Conservation (phyloP, 2,329 filamentous ascomycete species). For the Botrytis galanthina region DNA sequence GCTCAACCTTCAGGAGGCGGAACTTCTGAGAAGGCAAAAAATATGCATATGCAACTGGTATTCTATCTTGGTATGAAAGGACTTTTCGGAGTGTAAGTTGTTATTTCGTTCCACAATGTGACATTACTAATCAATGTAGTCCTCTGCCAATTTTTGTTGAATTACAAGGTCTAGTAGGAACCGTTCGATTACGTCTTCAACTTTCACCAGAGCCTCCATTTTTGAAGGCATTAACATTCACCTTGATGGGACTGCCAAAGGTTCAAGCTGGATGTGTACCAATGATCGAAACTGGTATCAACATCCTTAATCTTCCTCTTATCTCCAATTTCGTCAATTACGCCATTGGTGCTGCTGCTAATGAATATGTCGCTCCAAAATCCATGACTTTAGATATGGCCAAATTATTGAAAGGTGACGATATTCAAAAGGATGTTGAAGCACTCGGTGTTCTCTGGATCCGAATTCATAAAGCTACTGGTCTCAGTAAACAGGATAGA, state of each 20-base stretch:
- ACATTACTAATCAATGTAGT: slow-evolving; percentile 4
- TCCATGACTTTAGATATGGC: slow-evolving; percentile 88
- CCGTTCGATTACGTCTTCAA: slow-evolving; percentile 76
- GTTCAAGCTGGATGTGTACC: slow-evolving; percentile 87
- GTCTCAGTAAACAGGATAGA: slow-evolving; percentile 85
- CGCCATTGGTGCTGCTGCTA: slow-evolving; percentile 76
- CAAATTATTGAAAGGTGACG: slow-evolving; percentile 86
- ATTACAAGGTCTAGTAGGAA: slow-evolving; percentile 85
- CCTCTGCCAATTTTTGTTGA: slow-evolving; percentile 57
- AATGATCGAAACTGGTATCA: slow-evolving; percentile 87
- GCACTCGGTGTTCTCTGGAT: slow-evolving; percentile 91
- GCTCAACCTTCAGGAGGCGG: slow-evolving; percentile 70
- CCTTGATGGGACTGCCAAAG: slow-evolving; percentile 89
- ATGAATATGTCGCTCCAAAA: slow-evolving; percentile 92
- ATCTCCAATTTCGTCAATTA: slow-evolving; percentile 83
- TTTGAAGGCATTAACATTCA: slow-evolving; percentile 87
- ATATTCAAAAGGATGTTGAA: slow-evolving; percentile 83
- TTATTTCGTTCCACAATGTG: neutral
- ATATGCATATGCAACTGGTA: slow-evolving; percentile 95
- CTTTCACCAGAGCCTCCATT: slow-evolving; percentile 91
- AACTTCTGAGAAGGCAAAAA: slow-evolving; percentile 78
- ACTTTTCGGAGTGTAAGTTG: slow-evolving; percentile 34
- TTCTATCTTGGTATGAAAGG: slow-evolving; percentile 74
- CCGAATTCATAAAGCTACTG: slow-evolving; percentile 82
- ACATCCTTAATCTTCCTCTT: slow-evolving; percentile 84